Percentiles rank a stretch among this genome's conserved stretches.
These are phyloP conservation scores for Marasmius fiardii DNA, from an alignment of 1,284 basidiomycete species.

Conservation along the genomic window DNA sequence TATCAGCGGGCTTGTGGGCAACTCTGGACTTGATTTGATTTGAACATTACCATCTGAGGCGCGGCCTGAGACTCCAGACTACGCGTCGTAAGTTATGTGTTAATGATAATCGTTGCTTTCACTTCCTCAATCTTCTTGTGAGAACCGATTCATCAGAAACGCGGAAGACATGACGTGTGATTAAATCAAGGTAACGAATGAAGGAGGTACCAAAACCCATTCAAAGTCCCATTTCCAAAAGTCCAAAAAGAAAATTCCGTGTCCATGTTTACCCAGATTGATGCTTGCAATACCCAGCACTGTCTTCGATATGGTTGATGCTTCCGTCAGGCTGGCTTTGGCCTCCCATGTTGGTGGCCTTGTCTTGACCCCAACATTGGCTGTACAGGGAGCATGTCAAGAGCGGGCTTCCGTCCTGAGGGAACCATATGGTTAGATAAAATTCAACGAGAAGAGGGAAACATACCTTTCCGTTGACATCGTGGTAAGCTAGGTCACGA, in stretches of 20 bases:
- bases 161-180: too few species aligned
- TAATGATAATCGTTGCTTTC: too few species aligned
- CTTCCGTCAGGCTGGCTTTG: slow-evolving; percentile 22
- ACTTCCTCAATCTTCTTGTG: too few species aligned
- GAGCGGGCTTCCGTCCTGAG: slow-evolving; percentile 16
- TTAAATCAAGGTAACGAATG: too few species aligned
- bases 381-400: slow-evolving; percentile 21
- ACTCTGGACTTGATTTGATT: background rate
- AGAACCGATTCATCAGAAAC: too few species aligned
- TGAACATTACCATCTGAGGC: too few species aligned
- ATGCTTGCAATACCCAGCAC: slow-evolving; percentile 18
- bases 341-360: slow-evolving; percentile 20
- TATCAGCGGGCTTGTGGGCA: background rate
- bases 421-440: background rate
- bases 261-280: background rate
- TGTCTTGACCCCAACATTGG: slow-evolving; percentile 14
- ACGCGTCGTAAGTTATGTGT: too few species aligned
- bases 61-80: too few species aligned
- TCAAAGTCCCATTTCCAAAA: background rate
- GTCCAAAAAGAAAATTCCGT: background rate
- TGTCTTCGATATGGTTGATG: slow-evolving; percentile 17
- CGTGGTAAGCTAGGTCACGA: slow-evolving; percentile 33
- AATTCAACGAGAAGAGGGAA: background rate
- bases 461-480: slow-evolving; percentile 39
- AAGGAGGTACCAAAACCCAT: background rate